A percentile compares a stretch with the other conserved stretches of the same genome.
phyloP scores from a whole-genome alignment of 441 rosid species.

The Eutrema salsugineum region DNA sequence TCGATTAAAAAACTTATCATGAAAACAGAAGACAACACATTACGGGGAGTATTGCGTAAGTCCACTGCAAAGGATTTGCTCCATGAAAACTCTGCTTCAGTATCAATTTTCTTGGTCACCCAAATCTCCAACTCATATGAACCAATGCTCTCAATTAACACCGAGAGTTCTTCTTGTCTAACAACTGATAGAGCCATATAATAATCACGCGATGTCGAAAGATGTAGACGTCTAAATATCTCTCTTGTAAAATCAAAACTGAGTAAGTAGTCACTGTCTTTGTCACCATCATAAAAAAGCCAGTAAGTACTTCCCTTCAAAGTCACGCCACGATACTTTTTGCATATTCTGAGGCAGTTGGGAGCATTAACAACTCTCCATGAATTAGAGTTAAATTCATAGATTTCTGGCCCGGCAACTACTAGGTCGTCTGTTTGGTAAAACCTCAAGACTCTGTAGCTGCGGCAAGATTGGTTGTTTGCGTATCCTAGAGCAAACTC shows the following conservation, averaged over 20 bases:
- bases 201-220: not conserved
- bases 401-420: too few relatives aligned
- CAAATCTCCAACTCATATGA: not conserved
- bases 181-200: not conserved
- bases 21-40: too few relatives aligned
- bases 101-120: too few relatives aligned
- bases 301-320: not conserved
- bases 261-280: not conserved
- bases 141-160: not conserved
- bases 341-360: too few relatives aligned
- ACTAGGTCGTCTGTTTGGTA: too few relatives aligned
- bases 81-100: not conserved
- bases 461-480: not conserved
- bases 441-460: not conserved
- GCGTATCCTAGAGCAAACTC: not conserved
- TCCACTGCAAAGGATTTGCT: not conserved
- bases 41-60: not conserved
- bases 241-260: not conserved
- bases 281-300: not conserved
- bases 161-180: conserved; percentile 4
- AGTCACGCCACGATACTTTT: not conserved
- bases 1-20: not conserved
- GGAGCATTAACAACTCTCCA: not conserved
- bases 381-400: not conserved
- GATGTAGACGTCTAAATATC: not conserved